Evolutionary conservation across 2,329 filamentous ascomycete species (phyloP).

Genomic region (Neocucurbitaria cava): DNA sequence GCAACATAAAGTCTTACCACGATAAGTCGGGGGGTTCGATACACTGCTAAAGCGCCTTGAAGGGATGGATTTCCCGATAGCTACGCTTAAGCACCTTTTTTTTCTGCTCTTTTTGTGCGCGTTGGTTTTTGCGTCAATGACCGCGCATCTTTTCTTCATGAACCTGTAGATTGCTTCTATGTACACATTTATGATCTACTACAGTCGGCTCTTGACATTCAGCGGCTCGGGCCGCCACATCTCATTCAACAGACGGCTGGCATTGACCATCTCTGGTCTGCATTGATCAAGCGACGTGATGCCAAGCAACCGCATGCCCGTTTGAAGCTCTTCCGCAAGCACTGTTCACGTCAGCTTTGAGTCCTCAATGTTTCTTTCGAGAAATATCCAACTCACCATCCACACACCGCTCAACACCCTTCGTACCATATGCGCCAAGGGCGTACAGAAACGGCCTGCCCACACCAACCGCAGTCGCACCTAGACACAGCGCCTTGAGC

Average conservation of each 20-base stretch:
- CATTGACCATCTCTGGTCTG: conserved; percentile 67
- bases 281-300: conserved; percentile 67
- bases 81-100: no score
- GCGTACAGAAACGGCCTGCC: conserved; percentile 49
- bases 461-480: conserved; percentile 49
- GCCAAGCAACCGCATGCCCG: conserved; percentile 71
- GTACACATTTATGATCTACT: no score
- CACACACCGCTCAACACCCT: conserved; percentile 46
- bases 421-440: conserved; percentile 46
- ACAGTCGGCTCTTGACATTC: conserved; percentile 34
- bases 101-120: no score
- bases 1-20: no score
- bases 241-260: conserved; percentile 42
- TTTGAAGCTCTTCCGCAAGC: conserved; percentile 66
- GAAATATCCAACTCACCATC: conserved; percentile 38
- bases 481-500: conserved; percentile 49
- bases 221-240: conserved; percentile 43
- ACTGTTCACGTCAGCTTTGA: conserved; percentile 35
- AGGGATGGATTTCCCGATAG: no score
- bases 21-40: no score
- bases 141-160: no score
- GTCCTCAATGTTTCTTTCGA: not conserved
- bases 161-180: no score
- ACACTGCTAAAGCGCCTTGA: no score
- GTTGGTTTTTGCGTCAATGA: no score